Evolutionary conservation across 768 basidiomycete genomes (phyloP), one percentile per base, ranked within the genome.

Genomic region (Boletus pseudopeckii): DNA sequence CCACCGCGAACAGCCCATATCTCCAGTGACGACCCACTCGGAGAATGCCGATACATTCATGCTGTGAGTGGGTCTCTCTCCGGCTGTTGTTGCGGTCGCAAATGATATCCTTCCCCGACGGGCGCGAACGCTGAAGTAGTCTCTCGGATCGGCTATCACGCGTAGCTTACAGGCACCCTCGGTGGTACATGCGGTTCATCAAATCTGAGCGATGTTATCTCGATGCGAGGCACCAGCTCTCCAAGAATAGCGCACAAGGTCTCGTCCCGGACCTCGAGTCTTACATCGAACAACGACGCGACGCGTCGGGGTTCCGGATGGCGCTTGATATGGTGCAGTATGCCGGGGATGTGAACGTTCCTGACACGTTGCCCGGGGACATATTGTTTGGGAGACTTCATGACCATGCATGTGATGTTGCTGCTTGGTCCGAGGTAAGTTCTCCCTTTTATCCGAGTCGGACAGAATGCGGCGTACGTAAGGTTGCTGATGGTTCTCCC

Each of bases 251-350:
- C 9, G 51, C 37, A 11, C 50, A 37, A 7, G 41, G 59, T 14
- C 54, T 64, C 18, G 53, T 64, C 30, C 78, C 78, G 6, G 67
- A 75, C 40, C 59, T 82, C 24, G 77, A 80, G 45, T 70, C 75
- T 5, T 84, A 80, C 55, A 64, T 80, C n/a, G 65, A 68, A 6
- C 62, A 76, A 15, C 68, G 80, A 41, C 72, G 79, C n/a, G 72
- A 80, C 26, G 68, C 76, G 51, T 76, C 76, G 42, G 84, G 83
- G 6, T 62, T 77, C 14, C 66, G 70, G 38, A 71, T 86, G 65
- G 64, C 80, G 8, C 72, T 86, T 45, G 75, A 76, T 55, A 68
- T 86, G 54, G 70, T 83, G 34, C 77, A 84, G 55, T 71, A 82
- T 52, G 72, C 78, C 0, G 79, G 78, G 41, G 78, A 79, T n/a